Conservation (phyloP, 2,329 filamentous ascomycete species). For the Microsporum canis region DNA sequence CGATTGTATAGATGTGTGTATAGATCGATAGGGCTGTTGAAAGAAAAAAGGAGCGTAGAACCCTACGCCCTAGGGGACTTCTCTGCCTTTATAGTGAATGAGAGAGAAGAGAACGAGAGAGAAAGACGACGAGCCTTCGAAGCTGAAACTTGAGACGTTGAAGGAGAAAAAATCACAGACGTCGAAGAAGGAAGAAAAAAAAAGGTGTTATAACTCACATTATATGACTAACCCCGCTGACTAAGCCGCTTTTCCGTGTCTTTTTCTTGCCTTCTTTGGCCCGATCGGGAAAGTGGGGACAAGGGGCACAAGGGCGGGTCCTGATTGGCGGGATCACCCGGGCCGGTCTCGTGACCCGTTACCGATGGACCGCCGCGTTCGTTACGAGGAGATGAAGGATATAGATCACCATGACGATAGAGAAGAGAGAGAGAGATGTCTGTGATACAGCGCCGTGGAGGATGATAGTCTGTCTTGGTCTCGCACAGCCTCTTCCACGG, state of each 20-base stretch:
- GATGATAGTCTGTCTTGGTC: background rate
- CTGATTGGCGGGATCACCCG: background rate
- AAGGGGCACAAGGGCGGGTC: background rate
- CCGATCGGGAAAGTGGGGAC: background rate
- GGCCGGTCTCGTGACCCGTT: conserved; percentile 1
- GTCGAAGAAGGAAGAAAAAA: background rate
- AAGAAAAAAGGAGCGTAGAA: background rate
- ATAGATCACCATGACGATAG: background rate
- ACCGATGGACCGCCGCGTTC: background rate
- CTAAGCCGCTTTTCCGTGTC: background rate
- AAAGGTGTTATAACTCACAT: background rate
- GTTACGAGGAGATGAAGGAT: background rate
- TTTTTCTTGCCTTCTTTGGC: background rate
- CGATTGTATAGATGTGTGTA: background rate
- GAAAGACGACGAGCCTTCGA: background rate
- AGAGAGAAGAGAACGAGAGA: background rate
- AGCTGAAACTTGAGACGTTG: background rate
- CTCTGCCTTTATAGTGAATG: background rate
- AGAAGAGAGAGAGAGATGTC: background rate
- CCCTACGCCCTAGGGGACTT: background rate
- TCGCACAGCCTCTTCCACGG: background rate
- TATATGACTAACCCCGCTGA: background rate
- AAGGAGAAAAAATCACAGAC: background rate
- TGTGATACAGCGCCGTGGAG: background rate
- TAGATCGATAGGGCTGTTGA: background rate